Base-by-base conservation (phyloP, 768 basidiomycete genomes). In the Ramaria sp. region DNA sequence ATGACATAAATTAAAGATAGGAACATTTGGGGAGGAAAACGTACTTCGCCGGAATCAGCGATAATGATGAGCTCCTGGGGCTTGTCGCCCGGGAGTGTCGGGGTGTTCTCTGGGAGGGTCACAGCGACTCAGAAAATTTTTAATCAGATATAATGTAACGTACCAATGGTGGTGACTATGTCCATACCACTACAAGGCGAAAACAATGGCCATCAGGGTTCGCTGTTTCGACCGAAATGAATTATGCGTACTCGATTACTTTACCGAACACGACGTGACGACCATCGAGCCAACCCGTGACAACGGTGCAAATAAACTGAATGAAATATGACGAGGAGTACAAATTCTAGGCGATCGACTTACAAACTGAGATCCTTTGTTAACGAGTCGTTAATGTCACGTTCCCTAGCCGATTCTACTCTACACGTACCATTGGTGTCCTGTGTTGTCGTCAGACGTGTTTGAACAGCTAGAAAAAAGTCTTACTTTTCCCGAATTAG, bases 241-340 rank as follows among this genome's bases (percentile, higher is more conserved):
- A 50, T n/a, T 13, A 22, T 43, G 10, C 53, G 20, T 47, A 55
- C 56, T 96, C 90, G 32, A 96, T 57, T 50, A 97, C 88, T 61
- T 81, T 82, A 50, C 95, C 95, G 59, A 97, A 96, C 37, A 97
- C 94, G 63, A 96, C 91, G 62, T 95, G 93, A 68, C 83, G 84
- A 61, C 85, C 84, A 69, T 97, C 92, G 64, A 97, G 71, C 93
- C 93, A 95, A 65, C 77, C 74, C 28, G 93, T 97, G 55, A 79
- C 68, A 59, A 82, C 78, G 44, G 93, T 95, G 70, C 85, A 89
- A 65, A 97, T 95, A 71, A 97, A 97, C 90, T 95, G 67, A 44
- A 64, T n/a, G 60, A 22, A 34, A 18, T 25, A 38, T 48, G 20
- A 55, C n/a, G 59, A 48, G 36, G 2, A 4, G 16, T 55, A 30